Conservation (phyloP, 2,329 filamentous ascomycete species). For the Curvularia lunata region DNA sequence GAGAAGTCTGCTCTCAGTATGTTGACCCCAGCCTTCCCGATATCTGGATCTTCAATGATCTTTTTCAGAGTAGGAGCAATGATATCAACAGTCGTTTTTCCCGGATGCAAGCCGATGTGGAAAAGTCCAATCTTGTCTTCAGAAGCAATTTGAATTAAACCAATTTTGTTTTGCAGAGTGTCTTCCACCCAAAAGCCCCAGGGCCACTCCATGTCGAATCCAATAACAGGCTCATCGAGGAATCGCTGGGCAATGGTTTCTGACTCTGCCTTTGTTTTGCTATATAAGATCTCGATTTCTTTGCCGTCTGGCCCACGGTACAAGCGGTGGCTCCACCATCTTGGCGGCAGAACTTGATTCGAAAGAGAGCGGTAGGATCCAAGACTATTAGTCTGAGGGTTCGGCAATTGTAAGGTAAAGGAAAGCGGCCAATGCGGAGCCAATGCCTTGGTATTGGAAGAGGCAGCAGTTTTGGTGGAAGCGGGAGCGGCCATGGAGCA, state of each 20-base stretch:
- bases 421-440: conserved; percentile 29
- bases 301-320: conserved; percentile 65
- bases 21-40: conserved; percentile 78
- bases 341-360: conserved; percentile 6
- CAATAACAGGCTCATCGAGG: conserved; percentile 71
- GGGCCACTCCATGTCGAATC: conserved; percentile 90
- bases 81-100: conserved; percentile 58
- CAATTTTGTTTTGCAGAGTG: conserved; percentile 71
- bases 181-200: conserved; percentile 53
- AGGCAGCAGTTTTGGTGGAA: neutral
- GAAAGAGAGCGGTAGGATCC: conserved; percentile 15
- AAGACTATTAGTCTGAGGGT: conserved; percentile 14
- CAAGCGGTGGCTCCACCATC: conserved; percentile 71
- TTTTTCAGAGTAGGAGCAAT: conserved; percentile 72
- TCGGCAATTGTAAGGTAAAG: conserved; percentile 24
- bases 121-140: conserved; percentile 79
- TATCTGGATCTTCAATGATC: conserved; percentile 72
- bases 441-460: neutral
- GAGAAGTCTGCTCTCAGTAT: conserved; percentile 69
- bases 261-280: conserved; percentile 68
- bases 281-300: conserved; percentile 77
- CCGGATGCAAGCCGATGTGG: conserved; percentile 69
- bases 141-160: conserved; percentile 82
- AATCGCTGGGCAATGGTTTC: conserved; percentile 73
- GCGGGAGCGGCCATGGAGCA: conserved; percentile 4